These are phyloP conservation scores for Phytophthora sp. DNA, from an alignment of 352 stramenopile genomes.

Conservation along the genomic window DNA sequence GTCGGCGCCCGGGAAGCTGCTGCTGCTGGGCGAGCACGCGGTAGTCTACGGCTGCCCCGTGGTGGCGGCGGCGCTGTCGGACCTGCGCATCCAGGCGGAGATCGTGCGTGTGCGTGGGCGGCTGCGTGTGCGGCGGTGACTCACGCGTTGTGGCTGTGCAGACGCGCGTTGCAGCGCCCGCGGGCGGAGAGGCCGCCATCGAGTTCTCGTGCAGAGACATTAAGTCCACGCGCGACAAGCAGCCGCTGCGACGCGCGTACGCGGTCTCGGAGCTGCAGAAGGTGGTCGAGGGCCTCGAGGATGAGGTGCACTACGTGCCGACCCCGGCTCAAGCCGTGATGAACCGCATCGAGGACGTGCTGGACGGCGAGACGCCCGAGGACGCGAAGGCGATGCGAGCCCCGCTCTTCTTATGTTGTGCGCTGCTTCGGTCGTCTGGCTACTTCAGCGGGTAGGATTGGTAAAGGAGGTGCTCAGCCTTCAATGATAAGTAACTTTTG, in stretches of 20 bases:
- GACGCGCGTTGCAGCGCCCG: constrained; percentile 30
- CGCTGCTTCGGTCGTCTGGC: constrained; percentile 52
- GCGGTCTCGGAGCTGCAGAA: constrained; percentile 30
- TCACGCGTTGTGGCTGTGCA: constrained; percentile 11
- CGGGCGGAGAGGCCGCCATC: constrained; percentile 26
- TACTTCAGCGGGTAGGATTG: constrained; percentile 30
- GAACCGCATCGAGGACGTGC: constrained; percentile 47
- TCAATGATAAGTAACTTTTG: too few relatives aligned
- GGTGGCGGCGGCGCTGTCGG: constrained; percentile 81
- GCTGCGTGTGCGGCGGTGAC: too few relatives aligned
- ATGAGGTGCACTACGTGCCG: constrained; percentile 61
- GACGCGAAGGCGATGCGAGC: constrained; percentile 56
- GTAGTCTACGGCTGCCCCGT: constrained; percentile 89
- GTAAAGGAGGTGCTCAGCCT: neutral
- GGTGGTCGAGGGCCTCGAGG: constrained; percentile 36
- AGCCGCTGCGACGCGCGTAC: constrained; percentile 46
- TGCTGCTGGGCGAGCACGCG: constrained; percentile 91
- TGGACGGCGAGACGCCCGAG: constrained; percentile 50
- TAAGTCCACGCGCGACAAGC: constrained; percentile 32
- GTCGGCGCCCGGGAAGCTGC: constrained; percentile 88
- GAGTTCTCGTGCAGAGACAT: constrained; percentile 67
- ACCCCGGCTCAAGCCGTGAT: constrained; percentile 48
- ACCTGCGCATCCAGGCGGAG: constrained; percentile 79
- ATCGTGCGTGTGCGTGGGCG: constrained; percentile 86
- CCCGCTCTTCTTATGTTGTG: constrained; percentile 64